Conservation (phyloP, 208 protist species). For the Crithidia mellificae region DNA sequence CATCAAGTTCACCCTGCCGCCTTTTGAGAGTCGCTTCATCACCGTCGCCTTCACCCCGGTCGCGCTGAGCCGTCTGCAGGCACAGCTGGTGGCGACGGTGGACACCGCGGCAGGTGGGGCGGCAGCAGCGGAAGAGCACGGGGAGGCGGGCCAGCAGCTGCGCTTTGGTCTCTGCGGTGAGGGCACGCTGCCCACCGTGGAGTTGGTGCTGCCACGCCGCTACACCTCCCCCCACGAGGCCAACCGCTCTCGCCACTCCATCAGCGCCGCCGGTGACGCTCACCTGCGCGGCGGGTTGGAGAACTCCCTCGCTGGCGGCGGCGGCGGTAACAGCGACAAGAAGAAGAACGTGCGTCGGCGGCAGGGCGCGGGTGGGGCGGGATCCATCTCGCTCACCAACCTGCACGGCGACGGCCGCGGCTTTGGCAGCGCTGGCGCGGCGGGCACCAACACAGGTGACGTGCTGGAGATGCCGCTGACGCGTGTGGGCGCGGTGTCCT, state of each 20-base stretch:
- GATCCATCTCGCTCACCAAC: conserved; percentile 5
- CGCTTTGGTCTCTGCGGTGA: conserved; percentile 92
- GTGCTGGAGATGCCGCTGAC: conserved; percentile 84
- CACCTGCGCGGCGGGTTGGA: conserved; percentile 18
- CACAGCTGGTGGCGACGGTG: conserved; percentile 91
- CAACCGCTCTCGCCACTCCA: neutral
- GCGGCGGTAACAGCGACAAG: neutral
- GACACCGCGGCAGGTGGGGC: conserved; percentile 60
- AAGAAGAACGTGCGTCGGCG: conserved; percentile 12
- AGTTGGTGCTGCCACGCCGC: conserved; percentile 59
- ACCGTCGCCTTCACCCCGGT: conserved; percentile 90
- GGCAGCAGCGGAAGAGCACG: conserved; percentile 48
- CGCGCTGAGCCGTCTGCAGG: conserved; percentile 79
- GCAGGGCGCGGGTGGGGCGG: neutral
- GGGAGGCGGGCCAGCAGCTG: conserved; percentile 41
- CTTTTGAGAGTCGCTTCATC: conserved; percentile 96
- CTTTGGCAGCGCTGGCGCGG: neutral
- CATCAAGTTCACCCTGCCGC: conserved; percentile 77
- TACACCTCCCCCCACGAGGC: conserved; percentile 24
- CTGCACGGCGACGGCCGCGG: conserved; percentile 6
- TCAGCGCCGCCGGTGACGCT: conserved; percentile 7
- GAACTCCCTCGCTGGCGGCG: too few relatives aligned
- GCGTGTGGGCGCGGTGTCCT: conserved; percentile 57
- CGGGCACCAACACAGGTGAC: too few relatives aligned
- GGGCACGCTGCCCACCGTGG: conserved; percentile 92